Evolutionary conservation across 495 filamentous ascomycete genomes (phyloP), one percentile per base, ranked within the genome.

Genomic region (Aspergillus campestris): DNA sequence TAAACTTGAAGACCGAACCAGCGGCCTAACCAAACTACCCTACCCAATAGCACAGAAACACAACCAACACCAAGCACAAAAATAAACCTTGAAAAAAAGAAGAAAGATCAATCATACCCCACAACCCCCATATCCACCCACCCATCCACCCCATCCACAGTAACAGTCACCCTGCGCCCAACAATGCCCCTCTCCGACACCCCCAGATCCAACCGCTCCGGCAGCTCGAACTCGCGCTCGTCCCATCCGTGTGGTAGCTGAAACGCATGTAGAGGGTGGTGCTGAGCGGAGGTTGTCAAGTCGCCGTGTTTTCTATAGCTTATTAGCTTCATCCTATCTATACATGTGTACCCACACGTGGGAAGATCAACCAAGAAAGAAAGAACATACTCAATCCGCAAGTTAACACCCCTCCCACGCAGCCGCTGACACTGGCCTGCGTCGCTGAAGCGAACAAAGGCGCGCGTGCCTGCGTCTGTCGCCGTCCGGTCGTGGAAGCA

Each of bases 151-250:
- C 64, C 64, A 12, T 48, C 56, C 7, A 50, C 48, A 5, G 57
- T 43, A n/a, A 69, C 49, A 0, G 64, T 65, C 1, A 69, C 59
- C 42, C 65, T 58, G 27, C 67, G 47, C 9, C 67, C 67, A 1
- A 71, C 62, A 28, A 71, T 64, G 9, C 67, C 67, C n/a, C 44
- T 55, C 38, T 65, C 61, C 10, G 67, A 71, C 29, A 69, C 59
- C 6, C 62, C 73, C 64, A 84, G 62, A 59, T 76, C 79, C 55
- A 84, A 53, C 48, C 79, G 72, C 31, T 74, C 65, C 4, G 83
- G 77, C 14, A 81, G 60, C 48, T 69, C 58, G 3, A 78, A 71
- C 48, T 78, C 78, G 24, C 71, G 57, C 38, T 59, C 56, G 33
- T 58, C 52, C 29, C 32, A 29, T 10, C 39, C 32, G 11, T 13